These are phyloP conservation scores for Eutrema japonicum DNA, from an alignment of 345 rosid species.

Conservation along the genomic window DNA sequence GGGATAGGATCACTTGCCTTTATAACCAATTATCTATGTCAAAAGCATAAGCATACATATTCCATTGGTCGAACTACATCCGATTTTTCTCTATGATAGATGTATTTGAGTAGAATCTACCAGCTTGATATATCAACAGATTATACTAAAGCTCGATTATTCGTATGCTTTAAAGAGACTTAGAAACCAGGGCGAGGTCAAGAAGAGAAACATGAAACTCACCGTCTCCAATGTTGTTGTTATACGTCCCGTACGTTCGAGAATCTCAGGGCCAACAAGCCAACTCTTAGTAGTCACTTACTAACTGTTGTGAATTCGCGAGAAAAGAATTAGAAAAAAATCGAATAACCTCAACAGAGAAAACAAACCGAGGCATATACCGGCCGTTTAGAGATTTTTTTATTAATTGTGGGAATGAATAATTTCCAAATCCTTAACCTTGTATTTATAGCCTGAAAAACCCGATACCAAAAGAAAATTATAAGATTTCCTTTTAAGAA, in stretches of 20 bases:
- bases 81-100: neutral
- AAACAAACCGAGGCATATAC: no score
- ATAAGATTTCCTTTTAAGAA: no score
- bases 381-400: no score
- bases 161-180: neutral
- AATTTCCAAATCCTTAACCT: no score
- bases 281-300: neutral
- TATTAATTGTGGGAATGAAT: no score
- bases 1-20: neutral
- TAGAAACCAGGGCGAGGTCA: neutral
- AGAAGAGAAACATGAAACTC: neutral
- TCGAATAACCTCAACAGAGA: no score
- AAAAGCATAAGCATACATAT: neutral
- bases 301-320: neutral
- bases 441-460: no score
- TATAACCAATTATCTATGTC: neutral
- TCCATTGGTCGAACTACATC: neutral
- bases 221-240: neutral
- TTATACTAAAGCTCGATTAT: neutral
- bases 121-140: neutral
- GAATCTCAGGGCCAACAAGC: neutral
- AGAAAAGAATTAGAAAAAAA: no score
- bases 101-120: neutral
- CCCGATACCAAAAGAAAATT: no score
- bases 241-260: neutral